A percentile compares a stretch with the other conserved stretches of the same genome.
phyloP scores from a whole-genome alignment of 176 grass and related monocot species.

The Aegilops longissima region DNA sequence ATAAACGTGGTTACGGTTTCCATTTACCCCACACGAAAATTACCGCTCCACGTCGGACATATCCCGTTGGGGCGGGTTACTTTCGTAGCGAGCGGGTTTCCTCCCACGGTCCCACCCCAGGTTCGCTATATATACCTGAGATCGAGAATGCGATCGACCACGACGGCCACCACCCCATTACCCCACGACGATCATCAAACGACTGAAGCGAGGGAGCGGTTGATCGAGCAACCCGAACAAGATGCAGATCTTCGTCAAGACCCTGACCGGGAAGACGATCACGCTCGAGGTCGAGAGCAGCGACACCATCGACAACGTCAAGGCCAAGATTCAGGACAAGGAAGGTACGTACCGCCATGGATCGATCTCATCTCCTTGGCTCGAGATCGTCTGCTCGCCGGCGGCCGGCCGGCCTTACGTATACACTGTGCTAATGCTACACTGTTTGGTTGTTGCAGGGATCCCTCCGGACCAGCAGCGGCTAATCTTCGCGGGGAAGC shows the following conservation, averaged over 20 bases:
- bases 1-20: neutral
- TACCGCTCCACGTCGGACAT: neutral
- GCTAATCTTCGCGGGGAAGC: conserved; percentile 57
- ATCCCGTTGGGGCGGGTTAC: neutral
- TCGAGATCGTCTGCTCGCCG: too few species aligned
- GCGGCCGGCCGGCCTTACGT: too few species aligned
- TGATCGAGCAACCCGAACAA: neutral
- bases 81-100: neutral
- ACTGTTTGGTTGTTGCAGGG: conserved; percentile 1
- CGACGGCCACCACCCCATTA: neutral
- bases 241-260: conserved; percentile 21
- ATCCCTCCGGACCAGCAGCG: conserved; percentile 67
- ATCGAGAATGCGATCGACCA: neutral
- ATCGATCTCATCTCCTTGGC: neutral
- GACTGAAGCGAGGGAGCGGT: neutral
- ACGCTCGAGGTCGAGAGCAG: conserved; percentile 21
- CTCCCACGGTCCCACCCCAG: neutral
- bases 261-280: conserved; percentile 9
- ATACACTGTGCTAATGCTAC: neutral
- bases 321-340: conserved; percentile 9
- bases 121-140: neutral
- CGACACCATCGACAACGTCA: conserved; percentile 22
- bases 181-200: neutral
- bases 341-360: neutral
- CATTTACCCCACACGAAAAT: neutral